phyloP scores from a whole-genome alignment of 148 eudicot genomes.

The Linanthus parryae region DNA sequence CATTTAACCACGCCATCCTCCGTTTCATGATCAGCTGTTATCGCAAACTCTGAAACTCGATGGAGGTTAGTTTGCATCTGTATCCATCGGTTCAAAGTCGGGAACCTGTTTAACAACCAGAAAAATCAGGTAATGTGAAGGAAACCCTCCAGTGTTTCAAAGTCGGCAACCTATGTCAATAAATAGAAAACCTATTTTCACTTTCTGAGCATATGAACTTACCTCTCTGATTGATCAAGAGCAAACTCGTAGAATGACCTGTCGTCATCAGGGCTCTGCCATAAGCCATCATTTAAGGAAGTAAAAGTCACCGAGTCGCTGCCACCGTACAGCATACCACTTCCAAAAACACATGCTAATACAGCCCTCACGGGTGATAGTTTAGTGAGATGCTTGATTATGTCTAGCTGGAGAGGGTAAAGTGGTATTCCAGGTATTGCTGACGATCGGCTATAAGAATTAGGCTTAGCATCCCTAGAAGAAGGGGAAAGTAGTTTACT shows the following conservation, averaged over 20 bases:
- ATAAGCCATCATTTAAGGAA: constrained; percentile 56
- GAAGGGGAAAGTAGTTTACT: constrained; percentile 49
- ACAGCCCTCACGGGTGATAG: constrained; percentile 93
- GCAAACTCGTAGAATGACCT: constrained; percentile 87
- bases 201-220: too few species aligned
- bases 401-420: constrained; percentile 84
- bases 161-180: too few species aligned
- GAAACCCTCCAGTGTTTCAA: too few species aligned
- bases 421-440: constrained; percentile 62
- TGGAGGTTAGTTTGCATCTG: constrained; percentile 99
- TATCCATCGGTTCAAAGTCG: constrained; percentile 99
- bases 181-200: too few species aligned
- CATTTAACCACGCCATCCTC: constrained; percentile 31
- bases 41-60: constrained; percentile 83
- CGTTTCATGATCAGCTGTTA: constrained; percentile 37
- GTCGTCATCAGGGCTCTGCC: constrained; percentile 71
- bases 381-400: constrained; percentile 90
- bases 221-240: constrained; percentile 99
- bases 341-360: constrained; percentile 94
- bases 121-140: constrained; percentile 8
- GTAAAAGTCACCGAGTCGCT: constrained; percentile 58
- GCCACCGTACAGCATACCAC: constrained; percentile 67
- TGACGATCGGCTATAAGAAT: constrained; percentile 47
- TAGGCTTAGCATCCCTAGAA: constrained; percentile 55
- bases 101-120: constrained; percentile 48